phyloP scores from a whole-genome alignment of 305 asterid species.

The Fraxinus dipetala region DNA sequence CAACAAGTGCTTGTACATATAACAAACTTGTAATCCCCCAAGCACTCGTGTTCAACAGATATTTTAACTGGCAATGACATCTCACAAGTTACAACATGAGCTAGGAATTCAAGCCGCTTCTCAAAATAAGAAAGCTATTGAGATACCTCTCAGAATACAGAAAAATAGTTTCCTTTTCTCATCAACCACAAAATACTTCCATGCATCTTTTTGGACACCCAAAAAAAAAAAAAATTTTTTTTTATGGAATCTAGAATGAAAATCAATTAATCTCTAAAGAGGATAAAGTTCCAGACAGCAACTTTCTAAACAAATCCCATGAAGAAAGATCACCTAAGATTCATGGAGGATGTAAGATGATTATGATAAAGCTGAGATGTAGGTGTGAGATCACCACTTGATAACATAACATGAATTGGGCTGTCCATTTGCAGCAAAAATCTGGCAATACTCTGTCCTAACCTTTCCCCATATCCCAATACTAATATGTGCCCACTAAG shows the following conservation, averaged over 20 bases:
- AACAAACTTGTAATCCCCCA: neutral
- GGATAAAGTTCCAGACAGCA: neutral
- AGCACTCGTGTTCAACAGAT: neutral
- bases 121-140: neutral
- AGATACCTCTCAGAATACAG: neutral
- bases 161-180: neutral
- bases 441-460: neutral
- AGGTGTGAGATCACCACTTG: constrained; percentile 15
- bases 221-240: too few relatives aligned
- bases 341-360: neutral
- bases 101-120: neutral
- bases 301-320: neutral
- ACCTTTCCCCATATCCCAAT: neutral
- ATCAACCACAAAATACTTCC: neutral
- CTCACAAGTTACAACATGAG: neutral
- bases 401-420: neutral
- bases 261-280: neutral
- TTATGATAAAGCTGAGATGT: neutral
- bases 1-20: neutral
- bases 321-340: neutral
- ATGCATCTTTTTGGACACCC: neutral
- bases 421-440: neutral
- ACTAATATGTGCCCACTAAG: neutral
- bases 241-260: neutral
- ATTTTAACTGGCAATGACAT: neutral